phyloP scores from a whole-genome alignment of 768 basidiomycete genomes.

The Calocybe indica region DNA sequence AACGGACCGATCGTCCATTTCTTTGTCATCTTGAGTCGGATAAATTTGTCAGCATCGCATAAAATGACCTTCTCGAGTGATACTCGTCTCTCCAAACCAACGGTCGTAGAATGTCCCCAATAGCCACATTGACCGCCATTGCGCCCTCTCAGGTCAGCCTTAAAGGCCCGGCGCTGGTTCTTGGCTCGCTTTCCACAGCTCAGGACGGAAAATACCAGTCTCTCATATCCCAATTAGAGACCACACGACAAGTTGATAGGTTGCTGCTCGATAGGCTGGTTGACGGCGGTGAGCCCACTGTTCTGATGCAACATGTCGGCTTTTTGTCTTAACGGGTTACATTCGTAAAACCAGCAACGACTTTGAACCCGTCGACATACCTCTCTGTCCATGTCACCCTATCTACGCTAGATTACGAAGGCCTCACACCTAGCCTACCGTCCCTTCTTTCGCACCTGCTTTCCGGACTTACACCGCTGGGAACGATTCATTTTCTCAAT shows the following conservation, averaged over 20 bases:
- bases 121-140: constrained; percentile 11
- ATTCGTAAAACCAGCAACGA: constrained; percentile 42
- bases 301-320: background rate
- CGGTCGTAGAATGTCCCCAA: no score
- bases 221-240: constrained; percentile 55
- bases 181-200: constrained; percentile 76
- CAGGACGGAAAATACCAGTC: constrained; percentile 76
- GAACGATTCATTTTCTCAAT: constrained; percentile 64
- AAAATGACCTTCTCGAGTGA: no score
- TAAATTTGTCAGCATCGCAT: no score
- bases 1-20: no score
- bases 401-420: constrained; percentile 53
- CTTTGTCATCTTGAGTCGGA: no score
- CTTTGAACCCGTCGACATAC: constrained; percentile 48
- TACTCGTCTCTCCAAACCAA: no score
- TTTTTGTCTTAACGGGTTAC: constrained; percentile 5
- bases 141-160: constrained; percentile 5
- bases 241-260: constrained; percentile 55
- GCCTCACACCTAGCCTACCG: constrained; percentile 45
- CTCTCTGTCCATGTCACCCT: constrained; percentile 67
- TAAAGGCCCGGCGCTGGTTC: constrained; percentile 56
- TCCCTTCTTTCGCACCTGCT: constrained; percentile 56
- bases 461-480: constrained; percentile 55
- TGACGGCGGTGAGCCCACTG: constrained; percentile 57
- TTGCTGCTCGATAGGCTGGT: constrained; percentile 80